Percentiles rank a stretch among this genome's conserved stretches.
phyloP scores from a whole-genome alignment of 805 yeast genomes.

The Yamadazyma phyllophila region DNA sequence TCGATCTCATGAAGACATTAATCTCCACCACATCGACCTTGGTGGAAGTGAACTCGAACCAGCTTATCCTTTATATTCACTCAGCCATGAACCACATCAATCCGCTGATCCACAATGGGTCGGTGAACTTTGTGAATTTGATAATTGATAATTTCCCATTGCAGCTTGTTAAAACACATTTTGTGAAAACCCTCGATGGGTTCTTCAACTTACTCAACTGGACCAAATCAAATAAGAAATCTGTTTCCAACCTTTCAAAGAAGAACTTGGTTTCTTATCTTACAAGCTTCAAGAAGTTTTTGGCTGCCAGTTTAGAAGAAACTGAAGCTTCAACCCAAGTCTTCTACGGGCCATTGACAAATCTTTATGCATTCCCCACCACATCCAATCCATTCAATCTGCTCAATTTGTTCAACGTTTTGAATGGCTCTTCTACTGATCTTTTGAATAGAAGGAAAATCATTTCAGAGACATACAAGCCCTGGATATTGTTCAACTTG shows the following conservation, averaged over 20 bases:
- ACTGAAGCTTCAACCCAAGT: slow-evolving; percentile 15
- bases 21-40: slow-evolving; percentile 52
- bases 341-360: slow-evolving; percentile 46
- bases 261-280: slow-evolving; percentile 43
- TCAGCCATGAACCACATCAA: slow-evolving; percentile 93
- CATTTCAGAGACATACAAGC: slow-evolving; percentile 8
- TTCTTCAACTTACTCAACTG: slow-evolving; percentile 74
- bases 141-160: slow-evolving; percentile 55
- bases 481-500: slow-evolving; percentile 7
- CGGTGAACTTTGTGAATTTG: slow-evolving; percentile 63
- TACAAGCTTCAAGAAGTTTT: slow-evolving; percentile 37
- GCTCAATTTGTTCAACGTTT: slow-evolving; percentile 55
- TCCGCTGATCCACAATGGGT: slow-evolving; percentile 70
- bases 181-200: slow-evolving; percentile 66
- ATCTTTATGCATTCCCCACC: slow-evolving; percentile 51
- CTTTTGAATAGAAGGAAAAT: slow-evolving; percentile 15
- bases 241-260: slow-evolving; percentile 26
- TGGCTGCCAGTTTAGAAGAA: slow-evolving; percentile 40
- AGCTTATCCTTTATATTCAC: slow-evolving; percentile 68
- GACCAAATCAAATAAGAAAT: slow-evolving; percentile 47
- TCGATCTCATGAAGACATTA: slow-evolving; percentile 46
- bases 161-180: slow-evolving; percentile 58
- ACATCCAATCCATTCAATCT: slow-evolving; percentile 64
- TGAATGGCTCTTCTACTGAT: slow-evolving; percentile 18
- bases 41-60: slow-evolving; percentile 57